Percentiles rank a stretch among this genome's conserved stretches.
Conservation (phyloP, 345 rosid genomes). For the Alliaria petiolata region DNA sequence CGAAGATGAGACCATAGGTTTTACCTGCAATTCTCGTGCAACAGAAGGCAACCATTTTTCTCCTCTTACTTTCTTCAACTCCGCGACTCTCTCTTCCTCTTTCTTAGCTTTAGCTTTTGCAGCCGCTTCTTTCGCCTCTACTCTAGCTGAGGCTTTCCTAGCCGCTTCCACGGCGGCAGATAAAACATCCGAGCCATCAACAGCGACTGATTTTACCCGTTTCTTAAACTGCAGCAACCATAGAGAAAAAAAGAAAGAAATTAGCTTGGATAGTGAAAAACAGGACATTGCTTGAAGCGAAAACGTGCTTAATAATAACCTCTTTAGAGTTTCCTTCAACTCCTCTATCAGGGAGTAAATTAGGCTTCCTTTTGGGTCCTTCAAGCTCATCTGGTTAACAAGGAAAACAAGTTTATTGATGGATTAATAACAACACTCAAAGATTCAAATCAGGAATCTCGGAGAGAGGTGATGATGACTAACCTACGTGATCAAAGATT, state of each 20-base stretch:
- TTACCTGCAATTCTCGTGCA: slow-evolving; percentile 48
- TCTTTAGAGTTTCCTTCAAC: slow-evolving; percentile 57
- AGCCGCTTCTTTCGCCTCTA: slow-evolving; percentile 58
- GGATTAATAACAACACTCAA: background rate
- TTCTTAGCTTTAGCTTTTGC: slow-evolving; percentile 71
- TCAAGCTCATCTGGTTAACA: slow-evolving; percentile 51
- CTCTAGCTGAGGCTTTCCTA: slow-evolving; percentile 50
- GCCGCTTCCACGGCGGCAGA: slow-evolving; percentile 52
- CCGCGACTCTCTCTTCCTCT: slow-evolving; percentile 77
- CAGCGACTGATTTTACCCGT: slow-evolving; percentile 47
- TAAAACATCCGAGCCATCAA: slow-evolving; percentile 63
- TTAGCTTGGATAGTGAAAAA: no score
- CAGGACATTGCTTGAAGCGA: background rate
- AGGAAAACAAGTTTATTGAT: background rate
- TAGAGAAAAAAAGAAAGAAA: background rate
- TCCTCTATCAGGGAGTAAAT: slow-evolving; percentile 51
- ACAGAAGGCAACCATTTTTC: slow-evolving; percentile 90
- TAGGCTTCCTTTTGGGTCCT: slow-evolving; percentile 76
- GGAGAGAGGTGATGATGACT: background rate
- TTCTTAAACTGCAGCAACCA: slow-evolving; percentile 50
- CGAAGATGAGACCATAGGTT: background rate
- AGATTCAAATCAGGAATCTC: background rate
- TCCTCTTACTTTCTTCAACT: slow-evolving; percentile 66
- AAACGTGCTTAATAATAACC: slow-evolving; percentile 33
- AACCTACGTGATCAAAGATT: slow-evolving; percentile 60